Base-by-base conservation (phyloP, 169 alveolate species). In the Cryptosporidium ryanae region DNA sequence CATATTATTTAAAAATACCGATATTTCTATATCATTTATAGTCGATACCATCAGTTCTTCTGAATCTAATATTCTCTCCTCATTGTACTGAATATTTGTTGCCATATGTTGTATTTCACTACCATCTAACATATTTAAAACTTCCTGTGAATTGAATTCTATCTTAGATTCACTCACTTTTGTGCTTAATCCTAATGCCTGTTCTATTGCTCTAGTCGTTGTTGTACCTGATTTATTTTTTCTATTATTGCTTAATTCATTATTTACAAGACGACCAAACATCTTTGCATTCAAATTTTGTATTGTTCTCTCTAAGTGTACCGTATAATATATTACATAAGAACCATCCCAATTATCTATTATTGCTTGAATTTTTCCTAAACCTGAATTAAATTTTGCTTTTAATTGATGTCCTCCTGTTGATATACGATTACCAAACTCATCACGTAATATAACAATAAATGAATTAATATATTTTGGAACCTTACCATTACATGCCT, bases 381-480 rank as follows among this genome's bases (percentile, higher is more conserved):
- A 89, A 1, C 38, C 49, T 6, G 82, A 76, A 61, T 59, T 50
- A 23, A 68, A 90, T 27, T 55, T 64, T 18, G 71, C 93, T 23
- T 68, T 68, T 49, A 90, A 25, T 44, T 82, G 67, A 66, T 90
- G 92, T 7, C 91, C 91, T 17, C 93, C 93, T 17, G 83, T 67
- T 18, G 82, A 52, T 18, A 90, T 82, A 50, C 92, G 82, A 64
- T 90, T 90, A 18, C 87, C 87, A 76, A 59, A 76, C 71, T 76
- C 87, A 76, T 76, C 87, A 29, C 87, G 50, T 25, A 76, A 25
- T 21, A 76, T 61, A n/a, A 76, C 87, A 57, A 76, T 76, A 61
- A 76, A 76, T 12, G 87, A 76, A 61, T 76, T 76, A 1, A 76
- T 76, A 15, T 76, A 76, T 23, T 43, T 54, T 0, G 87, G 87